These are phyloP conservation scores for Picea sitchensis DNA, from an alignment of 75 land plant species.

Conservation along the genomic window DNA sequence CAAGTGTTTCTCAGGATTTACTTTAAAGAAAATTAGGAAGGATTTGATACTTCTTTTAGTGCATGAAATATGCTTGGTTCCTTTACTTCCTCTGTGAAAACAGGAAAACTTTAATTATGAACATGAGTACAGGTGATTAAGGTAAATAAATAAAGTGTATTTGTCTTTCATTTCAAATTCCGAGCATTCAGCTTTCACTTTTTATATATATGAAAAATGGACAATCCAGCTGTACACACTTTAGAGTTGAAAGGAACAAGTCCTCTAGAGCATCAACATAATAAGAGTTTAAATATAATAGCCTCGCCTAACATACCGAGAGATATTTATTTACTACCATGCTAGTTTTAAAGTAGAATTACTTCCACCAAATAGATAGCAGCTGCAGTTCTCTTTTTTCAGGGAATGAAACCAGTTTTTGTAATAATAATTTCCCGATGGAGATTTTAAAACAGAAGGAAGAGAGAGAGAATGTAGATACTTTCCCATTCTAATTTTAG, in stretches of 20 bases:
- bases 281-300: not conserved
- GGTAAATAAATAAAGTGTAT: not conserved
- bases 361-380: too few relatives aligned
- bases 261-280: not conserved
- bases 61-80: not conserved
- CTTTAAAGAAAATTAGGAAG: not conserved
- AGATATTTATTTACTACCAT: not conserved
- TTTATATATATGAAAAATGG: too few relatives aligned
- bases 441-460: too few relatives aligned
- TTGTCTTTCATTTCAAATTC: not conserved
- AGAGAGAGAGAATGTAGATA: too few relatives aligned
- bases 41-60: not conserved
- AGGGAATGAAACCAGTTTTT: too few relatives aligned
- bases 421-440: too few relatives aligned
- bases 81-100: not conserved
- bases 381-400: too few relatives aligned
- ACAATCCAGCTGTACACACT: too few relatives aligned
- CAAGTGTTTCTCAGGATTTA: slow-evolving; percentile 11
- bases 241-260: not conserved
- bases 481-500: too few relatives aligned
- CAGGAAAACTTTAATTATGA: not conserved
- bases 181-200: not conserved
- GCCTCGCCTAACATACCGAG: not conserved
- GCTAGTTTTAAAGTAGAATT: too few relatives aligned
- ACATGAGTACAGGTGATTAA: not conserved